Conservation (phyloP, 257 asterid species). For the Solanum commersonii region DNA sequence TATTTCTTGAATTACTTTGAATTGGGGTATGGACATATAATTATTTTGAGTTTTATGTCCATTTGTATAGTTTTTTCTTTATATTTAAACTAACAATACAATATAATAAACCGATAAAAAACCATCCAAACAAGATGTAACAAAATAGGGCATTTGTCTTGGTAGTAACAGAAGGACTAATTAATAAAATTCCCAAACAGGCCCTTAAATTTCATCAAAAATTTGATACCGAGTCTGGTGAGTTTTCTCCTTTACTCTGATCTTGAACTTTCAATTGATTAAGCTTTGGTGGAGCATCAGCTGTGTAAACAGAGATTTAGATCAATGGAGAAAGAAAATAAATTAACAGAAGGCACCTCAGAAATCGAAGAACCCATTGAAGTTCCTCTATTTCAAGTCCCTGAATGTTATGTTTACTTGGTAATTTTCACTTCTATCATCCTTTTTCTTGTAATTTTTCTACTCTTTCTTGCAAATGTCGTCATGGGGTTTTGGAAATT, state of each 20-base stretch:
- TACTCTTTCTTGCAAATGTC: background rate
- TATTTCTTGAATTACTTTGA: too few species aligned
- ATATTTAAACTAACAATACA: too few species aligned
- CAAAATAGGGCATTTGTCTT: background rate
- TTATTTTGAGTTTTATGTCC: too few species aligned
- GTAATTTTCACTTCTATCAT: conserved; percentile 24
- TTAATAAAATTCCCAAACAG: background rate
- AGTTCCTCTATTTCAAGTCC: conserved; percentile 65
- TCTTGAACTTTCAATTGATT: background rate
- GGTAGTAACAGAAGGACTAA: too few species aligned
- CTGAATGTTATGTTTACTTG: conserved; percentile 88
- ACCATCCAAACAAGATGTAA: background rate
- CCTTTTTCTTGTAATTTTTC: background rate
- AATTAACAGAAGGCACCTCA: conserved; percentile 14
- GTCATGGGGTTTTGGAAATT: background rate
- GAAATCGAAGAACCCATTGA: conserved; percentile 51
- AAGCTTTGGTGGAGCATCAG: background rate
- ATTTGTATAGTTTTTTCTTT: too few species aligned
- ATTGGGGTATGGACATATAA: too few species aligned
- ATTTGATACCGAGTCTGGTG: background rate
- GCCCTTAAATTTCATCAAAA: background rate
- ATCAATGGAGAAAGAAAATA: conserved; percentile 43
- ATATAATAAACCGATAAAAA: too few species aligned
- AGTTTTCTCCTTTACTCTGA: background rate
- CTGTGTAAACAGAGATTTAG: background rate